phyloP scores from a whole-genome alignment of 2,329 filamentous ascomycete species.

The Aspergillus versicolor region DNA sequence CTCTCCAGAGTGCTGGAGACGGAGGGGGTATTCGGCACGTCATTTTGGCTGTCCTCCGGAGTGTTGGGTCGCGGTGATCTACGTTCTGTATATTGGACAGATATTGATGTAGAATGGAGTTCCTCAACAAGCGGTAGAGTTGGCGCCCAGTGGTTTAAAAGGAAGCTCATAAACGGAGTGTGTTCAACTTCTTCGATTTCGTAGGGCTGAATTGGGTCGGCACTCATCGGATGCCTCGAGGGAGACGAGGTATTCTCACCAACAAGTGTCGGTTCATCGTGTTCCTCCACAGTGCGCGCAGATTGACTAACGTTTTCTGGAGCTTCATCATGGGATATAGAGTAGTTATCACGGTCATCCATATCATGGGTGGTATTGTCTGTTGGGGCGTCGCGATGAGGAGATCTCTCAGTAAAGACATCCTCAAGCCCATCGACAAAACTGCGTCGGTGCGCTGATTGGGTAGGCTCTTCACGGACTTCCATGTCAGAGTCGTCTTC shows the following conservation, averaged over 20 bases:
- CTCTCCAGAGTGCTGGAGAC: not conserved
- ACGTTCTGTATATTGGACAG: not conserved
- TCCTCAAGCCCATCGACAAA: constrained; percentile 18
- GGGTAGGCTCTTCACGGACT: not conserved
- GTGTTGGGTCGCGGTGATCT: not conserved
- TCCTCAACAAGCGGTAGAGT: not conserved
- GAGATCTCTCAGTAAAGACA: constrained; percentile 17
- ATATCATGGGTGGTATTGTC: constrained; percentile 2
- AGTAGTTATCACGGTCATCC: not conserved
- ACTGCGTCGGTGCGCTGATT: not conserved
- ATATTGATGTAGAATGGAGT: not conserved
- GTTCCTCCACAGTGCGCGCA: constrained; percentile 13
- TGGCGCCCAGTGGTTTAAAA: constrained; percentile 4
- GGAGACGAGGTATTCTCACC: constrained; percentile 16
- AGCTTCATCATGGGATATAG: not conserved
- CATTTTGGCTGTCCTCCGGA: not conserved
- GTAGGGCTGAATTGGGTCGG: constrained; percentile 19
- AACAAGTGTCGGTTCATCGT: constrained; percentile 21
- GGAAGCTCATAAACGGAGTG: constrained; percentile 9
- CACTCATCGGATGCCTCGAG: constrained; percentile 2
- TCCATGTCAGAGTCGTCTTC: not conserved
- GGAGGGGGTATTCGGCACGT: not conserved
- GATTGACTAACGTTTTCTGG: not conserved
- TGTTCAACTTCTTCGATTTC: constrained; percentile 22
- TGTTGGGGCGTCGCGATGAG: not conserved